These are phyloP conservation scores for Endogone sp. DNA, from an alignment of 192 early-diverging fungal species.

Conservation along the genomic window DNA sequence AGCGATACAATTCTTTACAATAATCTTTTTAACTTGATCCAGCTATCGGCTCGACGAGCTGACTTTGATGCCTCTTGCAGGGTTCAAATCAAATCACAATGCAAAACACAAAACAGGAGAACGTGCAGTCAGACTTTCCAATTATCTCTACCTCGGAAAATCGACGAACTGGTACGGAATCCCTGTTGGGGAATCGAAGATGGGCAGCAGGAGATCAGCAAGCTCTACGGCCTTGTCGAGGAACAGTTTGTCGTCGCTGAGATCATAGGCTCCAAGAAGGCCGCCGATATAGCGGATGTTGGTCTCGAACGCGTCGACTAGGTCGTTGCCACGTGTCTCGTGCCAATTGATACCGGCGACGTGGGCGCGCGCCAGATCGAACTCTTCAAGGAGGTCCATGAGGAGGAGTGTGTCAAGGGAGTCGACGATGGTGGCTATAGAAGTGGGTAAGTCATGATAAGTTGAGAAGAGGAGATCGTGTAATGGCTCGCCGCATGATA, in stretches of 20 bases:
- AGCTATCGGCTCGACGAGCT: no score
- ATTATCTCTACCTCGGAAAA: constrained; percentile 30
- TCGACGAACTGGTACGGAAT: constrained; percentile 65
- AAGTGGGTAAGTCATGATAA: neutral
- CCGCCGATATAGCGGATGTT: constrained; percentile 81
- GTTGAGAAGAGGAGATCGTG: neutral
- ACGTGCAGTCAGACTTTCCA: neutral
- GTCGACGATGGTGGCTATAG: constrained; percentile 74
- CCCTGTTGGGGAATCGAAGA: constrained; percentile 73
- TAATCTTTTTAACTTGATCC: no score
- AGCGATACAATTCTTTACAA: no score
- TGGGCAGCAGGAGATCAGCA: constrained; percentile 61
- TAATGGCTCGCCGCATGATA: no score
- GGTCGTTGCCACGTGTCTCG: constrained; percentile 22
- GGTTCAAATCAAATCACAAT: no score
- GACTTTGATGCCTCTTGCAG: no score
- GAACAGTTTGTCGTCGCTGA: constrained; percentile 65
- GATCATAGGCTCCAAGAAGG: constrained; percentile 78
- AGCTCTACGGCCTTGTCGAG: constrained; percentile 69
- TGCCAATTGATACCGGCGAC: constrained; percentile 59
- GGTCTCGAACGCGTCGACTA: constrained; percentile 79
- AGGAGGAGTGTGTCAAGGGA: constrained; percentile 84
- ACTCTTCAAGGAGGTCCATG: constrained; percentile 80
- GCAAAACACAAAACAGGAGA: constrained; percentile 11
- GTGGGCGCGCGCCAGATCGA: constrained; percentile 64